Percentiles rank a stretch among this genome's conserved stretches.
These are phyloP conservation scores for Pisolithus tinctorius DNA, from an alignment of 768 basidiomycete genomes.

Conservation along the genomic window DNA sequence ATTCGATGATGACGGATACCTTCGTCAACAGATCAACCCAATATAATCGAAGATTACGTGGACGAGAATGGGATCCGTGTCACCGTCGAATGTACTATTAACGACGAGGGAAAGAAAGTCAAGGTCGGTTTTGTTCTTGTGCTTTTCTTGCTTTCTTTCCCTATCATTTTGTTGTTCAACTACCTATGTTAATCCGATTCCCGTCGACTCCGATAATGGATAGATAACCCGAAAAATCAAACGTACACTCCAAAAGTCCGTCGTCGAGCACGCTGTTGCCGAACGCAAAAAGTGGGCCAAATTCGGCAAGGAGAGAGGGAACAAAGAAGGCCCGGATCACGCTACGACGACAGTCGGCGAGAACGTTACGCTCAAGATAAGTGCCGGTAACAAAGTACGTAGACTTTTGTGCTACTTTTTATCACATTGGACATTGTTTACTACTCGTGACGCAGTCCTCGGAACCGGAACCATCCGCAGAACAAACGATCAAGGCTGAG, in stretches of 20 bases:
- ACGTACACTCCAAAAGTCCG: slow-evolving; percentile 80
- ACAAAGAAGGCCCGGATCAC: slow-evolving; percentile 80
- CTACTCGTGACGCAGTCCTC: slow-evolving; percentile 33
- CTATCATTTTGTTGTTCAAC: too few relatives aligned
- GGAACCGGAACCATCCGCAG: slow-evolving; percentile 63
- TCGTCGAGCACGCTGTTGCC: slow-evolving; percentile 92
- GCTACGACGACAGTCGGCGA: slow-evolving; percentile 92
- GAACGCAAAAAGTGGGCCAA: slow-evolving; percentile 91
- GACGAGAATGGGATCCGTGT: slow-evolving; percentile 86
- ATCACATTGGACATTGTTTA: not conserved
- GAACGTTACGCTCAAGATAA: slow-evolving; percentile 56
- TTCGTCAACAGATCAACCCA: slow-evolving; percentile 32
- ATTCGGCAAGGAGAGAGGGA: slow-evolving; percentile 89
- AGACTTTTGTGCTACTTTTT: not conserved
- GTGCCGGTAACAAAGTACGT: slow-evolving; percentile 54
- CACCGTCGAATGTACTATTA: slow-evolving; percentile 74
- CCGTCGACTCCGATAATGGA: not conserved
- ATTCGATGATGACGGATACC: not conserved
- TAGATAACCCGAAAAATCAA: slow-evolving; percentile 85
- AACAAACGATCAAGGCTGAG: slow-evolving; percentile 59
- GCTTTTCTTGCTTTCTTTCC: not conserved
- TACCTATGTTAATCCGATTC: not conserved
- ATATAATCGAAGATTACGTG: slow-evolving; percentile 61
- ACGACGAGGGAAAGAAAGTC: slow-evolving; percentile 92
- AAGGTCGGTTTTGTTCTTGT: slow-evolving; percentile 46